Conservation (phyloP, 192 early-diverging fungal species). For the Backusella tuberculispora region DNA sequence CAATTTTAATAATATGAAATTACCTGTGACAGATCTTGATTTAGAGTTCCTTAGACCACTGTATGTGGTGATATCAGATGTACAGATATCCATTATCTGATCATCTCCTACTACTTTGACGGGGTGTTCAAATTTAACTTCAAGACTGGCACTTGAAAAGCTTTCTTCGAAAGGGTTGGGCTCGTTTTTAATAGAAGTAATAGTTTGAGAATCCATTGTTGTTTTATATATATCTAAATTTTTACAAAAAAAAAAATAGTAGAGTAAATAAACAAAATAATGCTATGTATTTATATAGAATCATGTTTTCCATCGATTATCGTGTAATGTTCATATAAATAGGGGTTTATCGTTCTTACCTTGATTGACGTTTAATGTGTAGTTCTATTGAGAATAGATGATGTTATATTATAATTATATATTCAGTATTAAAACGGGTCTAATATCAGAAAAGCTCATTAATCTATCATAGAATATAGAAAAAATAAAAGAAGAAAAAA, state of each 20-base stretch:
- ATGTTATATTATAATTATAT: neutral
- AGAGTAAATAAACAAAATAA: neutral
- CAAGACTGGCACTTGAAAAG: neutral
- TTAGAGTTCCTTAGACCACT: neutral
- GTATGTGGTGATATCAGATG: slow-evolving; percentile 6
- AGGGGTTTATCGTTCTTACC: slow-evolving; percentile 7
- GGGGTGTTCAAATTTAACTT: neutral
- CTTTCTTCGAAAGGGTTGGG: slow-evolving; percentile 20
- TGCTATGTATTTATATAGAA: neutral
- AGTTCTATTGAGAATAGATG: slow-evolving; percentile 7
- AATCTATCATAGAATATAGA: neutral
- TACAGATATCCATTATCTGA: neutral
- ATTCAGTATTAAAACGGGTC: neutral
- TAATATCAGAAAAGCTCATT: neutral
- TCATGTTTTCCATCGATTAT: neutral
- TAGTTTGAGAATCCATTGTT: neutral
- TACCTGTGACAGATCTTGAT: slow-evolving; percentile 12
- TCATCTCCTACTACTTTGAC: neutral
- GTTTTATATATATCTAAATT: neutral
- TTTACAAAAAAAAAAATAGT: neutral
- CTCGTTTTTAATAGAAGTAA: neutral
- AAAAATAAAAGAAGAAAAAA: neutral
- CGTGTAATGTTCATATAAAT: neutral
- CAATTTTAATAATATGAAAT: neutral
- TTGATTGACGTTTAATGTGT: neutral